phyloP scores from a whole-genome alignment of 176 grass and related monocot species.

The Phoenix roebelenii region DNA sequence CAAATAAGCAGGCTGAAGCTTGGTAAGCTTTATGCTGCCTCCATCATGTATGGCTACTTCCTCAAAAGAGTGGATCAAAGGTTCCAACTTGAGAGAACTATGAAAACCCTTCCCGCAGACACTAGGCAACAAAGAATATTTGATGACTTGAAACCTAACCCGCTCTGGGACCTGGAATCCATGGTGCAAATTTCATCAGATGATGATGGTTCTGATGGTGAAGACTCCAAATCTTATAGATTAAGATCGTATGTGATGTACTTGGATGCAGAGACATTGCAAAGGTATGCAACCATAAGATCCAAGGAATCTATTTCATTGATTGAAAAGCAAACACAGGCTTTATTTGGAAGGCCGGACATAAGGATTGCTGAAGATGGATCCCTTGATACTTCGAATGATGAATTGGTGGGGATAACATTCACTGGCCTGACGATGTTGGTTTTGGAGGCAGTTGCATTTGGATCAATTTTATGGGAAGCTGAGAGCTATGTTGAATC shows the following conservation, averaged over 20 bases:
- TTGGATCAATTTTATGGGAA: conserved; percentile 92
- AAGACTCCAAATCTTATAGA: conserved; percentile 48
- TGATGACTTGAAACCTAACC: conserved; percentile 67
- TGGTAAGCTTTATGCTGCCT: conserved; percentile 94
- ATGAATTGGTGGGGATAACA: conserved; percentile 62
- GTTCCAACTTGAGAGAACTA: conserved; percentile 83
- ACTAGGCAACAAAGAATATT: conserved; percentile 49
- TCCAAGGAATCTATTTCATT: conserved; percentile 73
- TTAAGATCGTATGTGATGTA: conserved; percentile 72
- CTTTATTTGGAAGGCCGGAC: conserved; percentile 84
- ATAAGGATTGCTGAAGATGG: conserved; percentile 73
- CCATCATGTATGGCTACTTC: conserved; percentile 38
- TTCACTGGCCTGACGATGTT: conserved; percentile 70
- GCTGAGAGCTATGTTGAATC: conserved; percentile 90
- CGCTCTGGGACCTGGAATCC: conserved; percentile 88
- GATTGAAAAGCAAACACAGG: conserved; percentile 95
- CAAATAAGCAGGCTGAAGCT: conserved; percentile 96
- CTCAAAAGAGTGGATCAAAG: conserved; percentile 33
- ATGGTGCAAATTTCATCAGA: conserved; percentile 61
- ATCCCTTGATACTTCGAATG: conserved; percentile 52
- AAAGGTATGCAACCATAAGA: conserved; percentile 80
- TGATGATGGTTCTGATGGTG: conserved; percentile 31
- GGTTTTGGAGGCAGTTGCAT: conserved; percentile 70
- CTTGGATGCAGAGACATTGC: conserved; percentile 69
- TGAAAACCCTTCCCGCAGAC: conserved; percentile 66